Percentiles rank a stretch among this genome's conserved stretches.
Evolutionary conservation across 768 basidiomycete genomes (phyloP).

Genomic region (Suillus weaverae): DNA sequence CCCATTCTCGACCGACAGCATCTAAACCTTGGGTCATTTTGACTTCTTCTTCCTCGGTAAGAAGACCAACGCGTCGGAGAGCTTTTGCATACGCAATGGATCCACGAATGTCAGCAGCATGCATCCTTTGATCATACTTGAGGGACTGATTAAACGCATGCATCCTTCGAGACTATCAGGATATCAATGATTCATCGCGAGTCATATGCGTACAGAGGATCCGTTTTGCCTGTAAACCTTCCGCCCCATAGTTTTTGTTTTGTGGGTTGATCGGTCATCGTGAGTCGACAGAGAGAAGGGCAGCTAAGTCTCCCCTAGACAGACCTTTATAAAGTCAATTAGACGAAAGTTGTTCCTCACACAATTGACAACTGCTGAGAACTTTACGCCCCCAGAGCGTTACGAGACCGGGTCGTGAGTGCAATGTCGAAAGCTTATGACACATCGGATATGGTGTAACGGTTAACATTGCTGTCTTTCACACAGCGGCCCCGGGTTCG

Average conservation of each 20-base stretch:
- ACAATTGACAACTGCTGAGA: background rate
- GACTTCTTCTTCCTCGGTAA: slow-evolving; percentile 72
- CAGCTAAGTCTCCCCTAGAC: background rate
- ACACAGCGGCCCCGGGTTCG: slow-evolving; percentile 22
- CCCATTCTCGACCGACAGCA: slow-evolving; percentile 84
- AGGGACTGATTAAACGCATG: slow-evolving; percentile 97
- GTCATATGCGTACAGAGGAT: slow-evolving; percentile 42
- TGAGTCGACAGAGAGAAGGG: slow-evolving; percentile 1
- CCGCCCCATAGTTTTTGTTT: slow-evolving; percentile 88
- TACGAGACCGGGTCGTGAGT: background rate
- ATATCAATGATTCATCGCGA: background rate
- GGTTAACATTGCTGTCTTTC: slow-evolving; percentile 23
- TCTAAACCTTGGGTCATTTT: slow-evolving; percentile 75
- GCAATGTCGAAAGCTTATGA: background rate
- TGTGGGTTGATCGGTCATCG: slow-evolving; percentile 43
- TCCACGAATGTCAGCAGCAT: slow-evolving; percentile 85
- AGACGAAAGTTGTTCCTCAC: background rate
- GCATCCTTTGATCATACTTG: slow-evolving; percentile 93
- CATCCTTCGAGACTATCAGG: slow-evolving; percentile 60
- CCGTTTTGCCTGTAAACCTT: slow-evolving; percentile 84
- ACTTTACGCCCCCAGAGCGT: background rate
- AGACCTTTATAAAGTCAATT: background rate
- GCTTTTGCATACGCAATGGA: slow-evolving; percentile 97
- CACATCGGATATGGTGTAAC: slow-evolving; percentile 19
- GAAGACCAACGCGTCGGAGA: slow-evolving; percentile 74